Conservation (phyloP, 441 rosid species). For the Euphorbia celastroides region DNA sequence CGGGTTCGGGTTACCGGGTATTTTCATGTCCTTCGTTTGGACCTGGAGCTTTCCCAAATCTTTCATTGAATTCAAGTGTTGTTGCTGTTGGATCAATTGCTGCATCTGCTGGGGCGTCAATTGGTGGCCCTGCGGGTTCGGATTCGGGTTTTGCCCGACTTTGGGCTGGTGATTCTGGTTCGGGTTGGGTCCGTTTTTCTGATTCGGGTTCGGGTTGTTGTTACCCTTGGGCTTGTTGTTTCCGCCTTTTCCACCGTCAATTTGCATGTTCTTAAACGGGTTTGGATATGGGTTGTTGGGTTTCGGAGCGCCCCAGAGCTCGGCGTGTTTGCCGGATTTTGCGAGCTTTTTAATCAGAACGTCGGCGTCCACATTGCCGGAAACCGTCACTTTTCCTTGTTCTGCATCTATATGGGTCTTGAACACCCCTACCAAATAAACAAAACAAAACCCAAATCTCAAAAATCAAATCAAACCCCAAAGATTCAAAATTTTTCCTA, state of each 20-base stretch:
- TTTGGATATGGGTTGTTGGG: slow-evolving; percentile 37
- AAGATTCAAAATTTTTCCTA: background rate
- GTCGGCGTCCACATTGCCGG: slow-evolving; percentile 65
- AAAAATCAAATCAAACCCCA: slow-evolving; percentile 1
- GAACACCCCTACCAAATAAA: slow-evolving; percentile 62
- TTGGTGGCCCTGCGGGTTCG: slow-evolving; percentile 29
- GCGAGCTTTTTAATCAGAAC: slow-evolving; percentile 73
- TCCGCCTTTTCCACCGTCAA: slow-evolving; percentile 52
- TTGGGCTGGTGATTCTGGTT: slow-evolving; percentile 3
- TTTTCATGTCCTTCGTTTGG: slow-evolving; percentile 49
- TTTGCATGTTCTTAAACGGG: slow-evolving; percentile 66
- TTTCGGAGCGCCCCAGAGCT: slow-evolving; percentile 67
- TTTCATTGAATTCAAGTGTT: slow-evolving; percentile 32
- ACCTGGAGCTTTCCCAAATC: slow-evolving; percentile 52
- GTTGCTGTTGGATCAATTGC: slow-evolving; percentile 43
- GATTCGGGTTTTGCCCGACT: too few species aligned
- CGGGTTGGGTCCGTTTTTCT: slow-evolving; percentile 28
- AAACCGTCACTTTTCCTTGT: slow-evolving; percentile 79
- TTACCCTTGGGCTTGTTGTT: slow-evolving; percentile 13
- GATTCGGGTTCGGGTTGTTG: slow-evolving; percentile 7
- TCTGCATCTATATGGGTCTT: slow-evolving; percentile 69
- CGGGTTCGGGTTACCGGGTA: slow-evolving; percentile 32
- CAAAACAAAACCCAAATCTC: background rate
- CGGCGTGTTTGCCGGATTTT: slow-evolving; percentile 90
- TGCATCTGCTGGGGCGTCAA: slow-evolving; percentile 22